These are phyloP conservation scores for Meyerozyma guilliermondii DNA, from an alignment of 1,139 yeast genomes.

Conservation along the genomic window DNA sequence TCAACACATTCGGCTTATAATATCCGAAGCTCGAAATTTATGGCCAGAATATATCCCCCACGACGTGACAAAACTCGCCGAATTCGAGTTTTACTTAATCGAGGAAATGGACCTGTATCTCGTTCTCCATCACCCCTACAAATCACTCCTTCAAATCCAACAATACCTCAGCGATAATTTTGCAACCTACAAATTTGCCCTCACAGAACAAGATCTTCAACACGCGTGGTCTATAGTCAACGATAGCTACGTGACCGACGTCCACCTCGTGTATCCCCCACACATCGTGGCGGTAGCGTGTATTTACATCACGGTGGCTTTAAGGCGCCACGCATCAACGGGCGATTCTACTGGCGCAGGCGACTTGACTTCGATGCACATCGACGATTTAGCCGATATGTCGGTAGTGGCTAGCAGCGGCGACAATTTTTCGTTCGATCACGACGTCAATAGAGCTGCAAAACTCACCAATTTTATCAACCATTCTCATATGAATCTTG, in stretches of 20 bases:
- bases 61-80: slow-evolving; percentile 90
- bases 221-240: slow-evolving; percentile 86
- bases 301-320: slow-evolving; percentile 65
- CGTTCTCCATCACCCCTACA: slow-evolving; percentile 86
- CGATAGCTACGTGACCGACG: slow-evolving; percentile 85
- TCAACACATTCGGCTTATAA: slow-evolving; percentile 79
- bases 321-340: slow-evolving; percentile 37
- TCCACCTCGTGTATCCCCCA: slow-evolving; percentile 80
- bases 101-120: slow-evolving; percentile 83
- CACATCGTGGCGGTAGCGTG: slow-evolving; percentile 85
- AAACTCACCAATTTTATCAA: slow-evolving; percentile 64
- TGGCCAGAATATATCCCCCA: slow-evolving; percentile 97
- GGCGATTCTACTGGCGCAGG: slow-evolving; percentile 12
- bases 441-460: slow-evolving; percentile 41
- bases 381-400: slow-evolving; percentile 36
- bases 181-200: slow-evolving; percentile 25
- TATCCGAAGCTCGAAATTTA: slow-evolving; percentile 77
- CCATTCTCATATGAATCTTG: slow-evolving; percentile 69
- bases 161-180: slow-evolving; percentile 32
- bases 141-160: slow-evolving; percentile 60
- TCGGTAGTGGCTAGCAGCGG: neutral
- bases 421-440: slow-evolving; percentile 24
- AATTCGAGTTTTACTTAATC: slow-evolving; percentile 87
- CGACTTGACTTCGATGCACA: slow-evolving; percentile 20
- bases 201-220: slow-evolving; percentile 71